These are phyloP conservation scores for Prunus dulcis DNA, from an alignment of 306 rosid species.

Conservation along the genomic window DNA sequence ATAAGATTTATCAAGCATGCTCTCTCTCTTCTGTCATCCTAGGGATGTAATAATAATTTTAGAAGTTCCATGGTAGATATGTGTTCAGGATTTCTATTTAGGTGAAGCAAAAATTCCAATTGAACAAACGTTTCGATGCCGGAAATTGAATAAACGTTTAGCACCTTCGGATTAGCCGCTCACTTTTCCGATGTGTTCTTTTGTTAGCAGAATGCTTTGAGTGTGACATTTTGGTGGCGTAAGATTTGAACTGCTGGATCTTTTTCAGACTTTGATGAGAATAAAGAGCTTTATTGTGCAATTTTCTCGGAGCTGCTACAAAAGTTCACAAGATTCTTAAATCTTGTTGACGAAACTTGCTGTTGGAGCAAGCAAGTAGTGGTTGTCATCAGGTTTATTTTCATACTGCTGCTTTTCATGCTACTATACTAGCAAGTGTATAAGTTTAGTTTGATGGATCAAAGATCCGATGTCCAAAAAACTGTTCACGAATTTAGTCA, in stretches of 20 bases:
- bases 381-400: background rate
- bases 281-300: background rate
- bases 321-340: background rate
- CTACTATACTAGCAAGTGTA: too few species aligned
- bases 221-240: background rate
- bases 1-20: constrained; percentile 38
- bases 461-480: too few species aligned
- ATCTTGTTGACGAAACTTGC: background rate
- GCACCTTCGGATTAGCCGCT: background rate
- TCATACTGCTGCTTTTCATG: background rate
- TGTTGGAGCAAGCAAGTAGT: background rate
- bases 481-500: too few species aligned
- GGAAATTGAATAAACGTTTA: background rate
- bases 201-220: background rate
- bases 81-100: background rate
- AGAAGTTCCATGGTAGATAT: background rate
- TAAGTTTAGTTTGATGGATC: too few species aligned
- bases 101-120: background rate
- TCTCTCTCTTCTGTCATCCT: constrained; percentile 79
- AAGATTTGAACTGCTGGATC: background rate
- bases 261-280: background rate
- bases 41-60: constrained; percentile 3
- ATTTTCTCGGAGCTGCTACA: too few species aligned
- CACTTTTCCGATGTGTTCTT: background rate
- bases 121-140: background rate